Evolutionary conservation across 495 filamentous ascomycete genomes (phyloP).

Genomic region (Aspergillus affinis): DNA sequence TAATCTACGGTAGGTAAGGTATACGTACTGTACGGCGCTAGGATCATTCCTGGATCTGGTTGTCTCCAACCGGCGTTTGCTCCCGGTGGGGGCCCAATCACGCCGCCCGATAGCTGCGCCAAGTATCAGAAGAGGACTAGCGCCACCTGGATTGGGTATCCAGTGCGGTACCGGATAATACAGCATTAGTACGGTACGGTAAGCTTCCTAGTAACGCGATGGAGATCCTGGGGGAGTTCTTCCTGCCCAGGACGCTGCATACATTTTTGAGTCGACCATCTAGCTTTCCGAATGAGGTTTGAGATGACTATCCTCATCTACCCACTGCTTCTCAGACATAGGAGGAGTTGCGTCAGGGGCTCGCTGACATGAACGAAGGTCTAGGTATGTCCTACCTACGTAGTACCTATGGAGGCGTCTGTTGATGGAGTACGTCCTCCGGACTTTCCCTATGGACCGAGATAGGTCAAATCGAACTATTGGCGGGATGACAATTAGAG

Average conservation of each 20-base stretch:
- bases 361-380: no score
- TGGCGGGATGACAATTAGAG: constrained; percentile 14
- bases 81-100: constrained; percentile 9
- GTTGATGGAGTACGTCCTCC: no score
- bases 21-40: background rate
- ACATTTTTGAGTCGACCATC: no score
- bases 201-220: background rate
- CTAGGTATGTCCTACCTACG: no score
- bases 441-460: background rate
- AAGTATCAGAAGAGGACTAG: constrained; percentile 21
- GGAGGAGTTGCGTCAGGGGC: no score
- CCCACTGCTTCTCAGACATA: no score
- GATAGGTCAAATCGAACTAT: constrained; percentile 22
- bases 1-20: no score
- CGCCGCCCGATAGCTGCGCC: constrained; percentile 21
- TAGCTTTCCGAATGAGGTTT: no score
- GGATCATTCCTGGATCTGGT: background rate
- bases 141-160: background rate
- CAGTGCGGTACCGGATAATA: background rate
- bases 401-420: no score
- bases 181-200: background rate
- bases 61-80: constrained; percentile 5
- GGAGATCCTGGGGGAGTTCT: background rate
- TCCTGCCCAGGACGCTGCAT: no score
- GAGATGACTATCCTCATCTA: no score